Evolutionary conservation across 805 yeast species (phyloP).

Genomic region (Monosporozyma yasuniensis): DNA sequence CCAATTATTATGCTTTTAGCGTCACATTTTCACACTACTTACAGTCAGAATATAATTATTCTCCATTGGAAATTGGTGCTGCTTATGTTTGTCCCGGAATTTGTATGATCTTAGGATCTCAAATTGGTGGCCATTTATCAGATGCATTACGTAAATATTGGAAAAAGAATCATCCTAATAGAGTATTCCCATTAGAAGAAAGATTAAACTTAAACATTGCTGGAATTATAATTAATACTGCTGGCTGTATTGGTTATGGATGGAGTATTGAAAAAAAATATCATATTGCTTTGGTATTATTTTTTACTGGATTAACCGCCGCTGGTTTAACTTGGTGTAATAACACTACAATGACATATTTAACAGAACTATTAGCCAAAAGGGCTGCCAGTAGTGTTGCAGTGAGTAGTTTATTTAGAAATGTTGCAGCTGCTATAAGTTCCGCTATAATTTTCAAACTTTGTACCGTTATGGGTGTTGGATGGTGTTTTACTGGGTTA

Average conservation of each 20-base stretch:
- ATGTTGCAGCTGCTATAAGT: conserved; percentile 45
- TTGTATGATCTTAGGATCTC: conserved; percentile 41
- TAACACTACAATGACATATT: conserved; percentile 44
- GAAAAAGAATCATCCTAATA: conserved; percentile 21
- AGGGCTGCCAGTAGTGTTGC: conserved; percentile 49
- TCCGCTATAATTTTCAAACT: conserved; percentile 37
- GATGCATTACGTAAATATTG: conserved; percentile 31
- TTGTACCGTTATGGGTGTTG: conserved; percentile 35
- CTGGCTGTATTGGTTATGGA: conserved; percentile 44
- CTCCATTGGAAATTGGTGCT: conserved; percentile 33
- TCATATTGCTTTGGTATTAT: conserved; percentile 34
- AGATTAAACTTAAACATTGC: conserved; percentile 37
- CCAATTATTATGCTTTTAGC: conserved; percentile 45
- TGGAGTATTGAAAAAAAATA: conserved; percentile 39
- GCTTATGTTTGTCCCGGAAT: conserved; percentile 47
- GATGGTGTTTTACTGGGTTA: conserved; percentile 50
- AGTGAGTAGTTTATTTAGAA: conserved; percentile 44
- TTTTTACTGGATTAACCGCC: conserved; percentile 39
- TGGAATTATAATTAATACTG: conserved; percentile 36
- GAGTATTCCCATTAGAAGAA: conserved; percentile 37
- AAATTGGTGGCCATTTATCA: conserved; percentile 41
- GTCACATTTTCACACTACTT: conserved; percentile 40
- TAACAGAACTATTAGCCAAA: conserved; percentile 41
- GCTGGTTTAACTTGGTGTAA: conserved; percentile 51
- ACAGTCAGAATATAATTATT: conserved; percentile 31